These are phyloP conservation scores for Eimeria maxima DNA, from an alignment of 169 alveolate genomes.

Conservation along the genomic window DNA sequence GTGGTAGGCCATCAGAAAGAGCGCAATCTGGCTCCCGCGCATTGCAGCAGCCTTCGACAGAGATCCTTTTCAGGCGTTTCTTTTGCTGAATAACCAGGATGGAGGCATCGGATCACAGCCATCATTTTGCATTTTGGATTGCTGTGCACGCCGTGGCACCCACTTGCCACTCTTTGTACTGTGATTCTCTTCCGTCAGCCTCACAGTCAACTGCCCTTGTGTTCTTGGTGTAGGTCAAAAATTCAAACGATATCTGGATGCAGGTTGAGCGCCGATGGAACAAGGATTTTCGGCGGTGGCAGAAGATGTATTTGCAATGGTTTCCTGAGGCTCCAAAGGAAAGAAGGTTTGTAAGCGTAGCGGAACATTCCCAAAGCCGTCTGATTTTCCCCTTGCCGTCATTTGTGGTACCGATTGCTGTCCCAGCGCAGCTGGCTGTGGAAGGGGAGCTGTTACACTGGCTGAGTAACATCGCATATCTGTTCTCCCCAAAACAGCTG, in stretches of 20 bases:
- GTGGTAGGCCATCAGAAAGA: slow-evolving; percentile 6
- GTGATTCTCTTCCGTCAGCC: neutral
- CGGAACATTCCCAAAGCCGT: slow-evolving; percentile 75
- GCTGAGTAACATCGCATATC: slow-evolving; percentile 84
- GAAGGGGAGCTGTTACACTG: slow-evolving; percentile 87
- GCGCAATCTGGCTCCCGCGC: neutral
- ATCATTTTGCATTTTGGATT: neutral
- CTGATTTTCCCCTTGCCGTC: slow-evolving; percentile 83
- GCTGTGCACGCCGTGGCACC: neutral
- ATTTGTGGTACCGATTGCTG: slow-evolving; percentile 87
- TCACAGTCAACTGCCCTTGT: neutral
- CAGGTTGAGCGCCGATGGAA: slow-evolving; percentile 87
- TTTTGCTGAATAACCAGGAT: neutral
- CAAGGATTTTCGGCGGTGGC: slow-evolving; percentile 85
- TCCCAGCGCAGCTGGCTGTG: slow-evolving; percentile 85
- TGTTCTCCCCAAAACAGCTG: slow-evolving; percentile 70
- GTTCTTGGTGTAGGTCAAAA: slow-evolving; percentile 68
- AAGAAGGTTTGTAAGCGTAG: slow-evolving; percentile 58
- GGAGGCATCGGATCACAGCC: neutral
- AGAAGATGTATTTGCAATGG: slow-evolving; percentile 85
- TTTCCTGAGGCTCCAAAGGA: slow-evolving; percentile 85
- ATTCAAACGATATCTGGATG: slow-evolving; percentile 83
- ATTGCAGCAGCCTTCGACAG: neutral
- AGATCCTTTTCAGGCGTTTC: neutral
- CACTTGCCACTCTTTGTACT: neutral